Evolutionary conservation across 768 basidiomycete species (phyloP), one percentile per base, ranked within the genome.

Genomic region (Boletus speciosus): DNA sequence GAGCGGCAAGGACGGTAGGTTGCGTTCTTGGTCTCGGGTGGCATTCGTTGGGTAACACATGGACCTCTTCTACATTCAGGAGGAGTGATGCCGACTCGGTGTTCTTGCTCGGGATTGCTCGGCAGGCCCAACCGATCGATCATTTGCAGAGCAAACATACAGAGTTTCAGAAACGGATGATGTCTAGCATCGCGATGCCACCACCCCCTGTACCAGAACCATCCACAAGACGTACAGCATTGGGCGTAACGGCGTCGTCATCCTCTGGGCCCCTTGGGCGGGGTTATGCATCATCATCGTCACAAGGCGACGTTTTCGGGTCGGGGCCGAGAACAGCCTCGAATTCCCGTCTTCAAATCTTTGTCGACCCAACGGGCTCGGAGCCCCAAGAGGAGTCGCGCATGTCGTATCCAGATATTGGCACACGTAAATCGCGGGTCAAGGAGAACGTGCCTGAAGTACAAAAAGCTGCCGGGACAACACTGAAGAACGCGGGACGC

Each of bases 111-210:
- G 97, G 94, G 1, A 89, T 98, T 47, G 87, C 89, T 31, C 78
- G 97, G 43, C 82, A 82, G 52, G 95, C 92, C 0, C 69, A 78
- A 10, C 94, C 95, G 0, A 73, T 93, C 16, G 92, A 93, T 37
- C 86, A 85, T 46, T 78, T 99, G 4, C 82, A 89, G 68, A 78
- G 74, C 48, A 81, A 87, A 60, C 85, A 95, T 65, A 72, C 81
- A 49, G 93, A 95, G 40, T 98, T 98, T 72, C 91, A 94, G 68
- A 94, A 81, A 74, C 88, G 91, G 49, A 94, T 91, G 89, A 88
- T 91, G 85, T 76, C 79, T 25, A 67, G 67, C 38, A 62, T 72
- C 2, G 72, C 72, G 35, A 64, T 74, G 42, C 71, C 74, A 10
- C 68, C 75, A 23, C 72, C 73, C 27, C 66, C 73, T 10, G 52